Conservation (phyloP, 2,329 filamentous ascomycete genomes). For the Zopfia rhizophila region DNA sequence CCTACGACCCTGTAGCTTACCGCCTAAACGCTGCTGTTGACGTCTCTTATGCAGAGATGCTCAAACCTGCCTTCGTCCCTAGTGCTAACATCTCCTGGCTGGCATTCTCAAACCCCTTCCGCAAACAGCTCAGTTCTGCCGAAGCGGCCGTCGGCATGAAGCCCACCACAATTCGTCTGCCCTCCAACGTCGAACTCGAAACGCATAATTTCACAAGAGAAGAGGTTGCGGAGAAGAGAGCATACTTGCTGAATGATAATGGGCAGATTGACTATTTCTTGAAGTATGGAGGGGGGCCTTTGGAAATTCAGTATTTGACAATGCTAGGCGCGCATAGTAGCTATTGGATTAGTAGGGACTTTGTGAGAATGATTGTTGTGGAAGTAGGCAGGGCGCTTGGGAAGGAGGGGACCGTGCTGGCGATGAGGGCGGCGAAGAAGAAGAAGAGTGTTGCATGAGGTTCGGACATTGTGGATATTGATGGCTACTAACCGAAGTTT, state of each 20-base stretch:
- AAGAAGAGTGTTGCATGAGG: slow-evolving; percentile 28
- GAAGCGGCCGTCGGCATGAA: slow-evolving; percentile 40
- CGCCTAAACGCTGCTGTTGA: slow-evolving; percentile 92
- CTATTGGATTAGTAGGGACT: slow-evolving; percentile 90
- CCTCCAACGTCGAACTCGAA: slow-evolving; percentile 81
- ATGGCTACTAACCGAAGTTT: too few relatives aligned
- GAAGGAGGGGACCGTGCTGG: slow-evolving; percentile 64
- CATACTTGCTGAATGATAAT: slow-evolving; percentile 91
- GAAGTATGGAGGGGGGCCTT: slow-evolving; percentile 81
- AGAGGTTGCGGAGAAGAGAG: slow-evolving; percentile 89
- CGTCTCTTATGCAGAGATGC: slow-evolving; percentile 76
- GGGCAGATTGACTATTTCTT: slow-evolving; percentile 94
- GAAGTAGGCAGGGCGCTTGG: slow-evolving; percentile 84
- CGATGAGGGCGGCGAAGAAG: slow-evolving; percentile 67
- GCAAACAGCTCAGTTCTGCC: slow-evolving; percentile 33
- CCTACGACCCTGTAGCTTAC: slow-evolving; percentile 85
- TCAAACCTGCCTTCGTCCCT: slow-evolving; percentile 83
- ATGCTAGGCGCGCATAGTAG: slow-evolving; percentile 96
- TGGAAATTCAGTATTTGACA: slow-evolving; percentile 96
- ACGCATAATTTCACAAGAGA: slow-evolving; percentile 94
- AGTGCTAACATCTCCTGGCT: slow-evolving; percentile 68
- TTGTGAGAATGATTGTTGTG: slow-evolving; percentile 88
- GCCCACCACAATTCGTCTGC: slow-evolving; percentile 51
- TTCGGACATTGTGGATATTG: too few relatives aligned
- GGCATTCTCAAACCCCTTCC: slow-evolving; percentile 54